Evolutionary conservation across 768 basidiomycete genomes (phyloP).

Genomic region (Amanita molliuscula): DNA sequence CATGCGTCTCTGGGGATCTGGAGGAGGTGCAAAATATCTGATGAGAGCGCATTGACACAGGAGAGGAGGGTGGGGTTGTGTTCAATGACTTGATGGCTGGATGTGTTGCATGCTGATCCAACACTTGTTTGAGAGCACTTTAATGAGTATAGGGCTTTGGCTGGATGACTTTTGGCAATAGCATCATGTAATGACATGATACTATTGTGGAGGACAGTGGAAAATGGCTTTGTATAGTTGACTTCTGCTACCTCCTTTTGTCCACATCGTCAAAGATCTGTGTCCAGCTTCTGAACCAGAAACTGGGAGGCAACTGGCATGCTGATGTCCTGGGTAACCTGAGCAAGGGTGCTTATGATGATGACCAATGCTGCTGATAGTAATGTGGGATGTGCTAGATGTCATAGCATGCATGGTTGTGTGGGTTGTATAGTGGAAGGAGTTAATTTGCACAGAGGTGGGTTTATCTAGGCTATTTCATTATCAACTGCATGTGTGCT

Average conservation of each 20-base stretch:
- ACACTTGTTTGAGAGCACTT: constrained; percentile 46
- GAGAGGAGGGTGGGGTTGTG: constrained; percentile 63
- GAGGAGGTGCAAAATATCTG: constrained; percentile 59
- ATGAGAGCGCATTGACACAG: constrained; percentile 44
- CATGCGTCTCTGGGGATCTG: constrained; percentile 40
- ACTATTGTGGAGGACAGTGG: constrained; percentile 35
- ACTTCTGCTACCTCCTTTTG: constrained; percentile 9
- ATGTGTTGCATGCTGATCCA: constrained; percentile 51
- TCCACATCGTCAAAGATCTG: neutral
- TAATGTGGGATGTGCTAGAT: neutral
- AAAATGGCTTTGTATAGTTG: constrained; percentile 32
- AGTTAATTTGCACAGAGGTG: neutral
- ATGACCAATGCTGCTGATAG: neutral
- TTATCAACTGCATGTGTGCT: neutral
- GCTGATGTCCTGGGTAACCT: neutral
- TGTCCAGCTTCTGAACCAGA: neutral
- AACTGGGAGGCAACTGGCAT: neutral
- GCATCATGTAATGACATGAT: constrained; percentile 45
- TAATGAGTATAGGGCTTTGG: constrained; percentile 29
- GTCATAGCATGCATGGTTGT: neutral
- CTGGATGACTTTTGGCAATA: constrained; percentile 50
- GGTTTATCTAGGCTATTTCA: neutral
- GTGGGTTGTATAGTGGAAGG: neutral
- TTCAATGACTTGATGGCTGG: constrained; percentile 53
- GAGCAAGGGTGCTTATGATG: neutral